These are phyloP conservation scores for Colletotrichum higginsianum DNA, from an alignment of 2,329 filamentous ascomycete species.

Conservation along the genomic window DNA sequence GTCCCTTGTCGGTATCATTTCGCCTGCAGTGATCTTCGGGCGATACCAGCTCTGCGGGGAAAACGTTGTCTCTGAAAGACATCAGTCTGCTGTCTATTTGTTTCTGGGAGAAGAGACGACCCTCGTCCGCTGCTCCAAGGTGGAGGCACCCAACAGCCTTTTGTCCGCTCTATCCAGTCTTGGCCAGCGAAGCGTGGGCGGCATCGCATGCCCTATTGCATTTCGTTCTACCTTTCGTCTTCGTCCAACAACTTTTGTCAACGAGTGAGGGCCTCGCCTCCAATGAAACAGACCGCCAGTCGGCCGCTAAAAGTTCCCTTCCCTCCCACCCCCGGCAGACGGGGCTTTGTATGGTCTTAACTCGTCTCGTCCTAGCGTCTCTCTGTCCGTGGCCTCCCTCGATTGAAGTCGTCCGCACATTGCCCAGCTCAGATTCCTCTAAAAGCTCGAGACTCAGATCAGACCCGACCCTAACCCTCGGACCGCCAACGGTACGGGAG, in stretches of 20 bases:
- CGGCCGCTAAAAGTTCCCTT: slow-evolving; percentile 33
- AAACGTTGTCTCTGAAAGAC: background rate
- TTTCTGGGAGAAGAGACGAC: background rate
- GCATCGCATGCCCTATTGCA: slow-evolving; percentile 20
- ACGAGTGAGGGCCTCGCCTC: slow-evolving; percentile 15
- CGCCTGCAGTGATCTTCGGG: slow-evolving; percentile 22
- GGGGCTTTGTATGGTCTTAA: slow-evolving; percentile 24
- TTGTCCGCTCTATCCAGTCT: background rate
- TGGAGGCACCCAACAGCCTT: background rate
- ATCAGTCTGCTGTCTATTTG: background rate
- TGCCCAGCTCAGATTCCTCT: slow-evolving; percentile 32
- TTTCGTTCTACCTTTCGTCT: background rate
- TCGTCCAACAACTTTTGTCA: background rate
- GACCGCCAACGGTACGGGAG: slow-evolving; percentile 18
- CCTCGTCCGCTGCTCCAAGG: background rate
- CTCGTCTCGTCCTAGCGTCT: slow-evolving; percentile 37
- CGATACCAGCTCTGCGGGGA: slow-evolving; percentile 14
- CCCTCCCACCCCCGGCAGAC: slow-evolving; percentile 20
- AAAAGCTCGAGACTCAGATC: slow-evolving; percentile 10
- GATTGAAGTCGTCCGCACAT: slow-evolving; percentile 25
- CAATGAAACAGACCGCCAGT: slow-evolving; percentile 29
- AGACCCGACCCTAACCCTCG: slow-evolving; percentile 6
- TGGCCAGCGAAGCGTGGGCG: slow-evolving; percentile 7
- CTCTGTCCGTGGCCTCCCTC: slow-evolving; percentile 33
- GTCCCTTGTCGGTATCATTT: slow-evolving; percentile 1